These are phyloP conservation scores for Suillus brevipes DNA, from an alignment of 768 basidiomycete genomes.

Conservation along the genomic window DNA sequence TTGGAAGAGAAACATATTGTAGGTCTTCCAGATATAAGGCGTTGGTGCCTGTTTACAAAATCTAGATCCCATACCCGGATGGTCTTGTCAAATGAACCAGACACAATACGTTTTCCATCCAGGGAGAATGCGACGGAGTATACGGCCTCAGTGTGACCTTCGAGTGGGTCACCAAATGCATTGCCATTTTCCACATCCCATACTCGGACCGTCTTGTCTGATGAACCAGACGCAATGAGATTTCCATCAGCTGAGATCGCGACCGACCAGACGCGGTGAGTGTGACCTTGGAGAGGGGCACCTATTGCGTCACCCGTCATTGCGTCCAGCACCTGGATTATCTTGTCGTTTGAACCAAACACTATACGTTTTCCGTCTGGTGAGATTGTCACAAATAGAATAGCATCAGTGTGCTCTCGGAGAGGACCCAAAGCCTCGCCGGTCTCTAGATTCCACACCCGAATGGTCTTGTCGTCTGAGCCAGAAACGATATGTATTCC, in stretches of 20 bases:
- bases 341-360: constrained; percentile 3
- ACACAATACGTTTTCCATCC: constrained; percentile 1
- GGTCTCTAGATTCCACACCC: constrained; percentile 5
- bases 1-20: constrained; percentile 2
- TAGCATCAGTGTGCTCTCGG: background rate
- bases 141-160: constrained; percentile 13
- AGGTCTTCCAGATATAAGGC: background rate
- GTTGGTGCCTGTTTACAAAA: background rate
- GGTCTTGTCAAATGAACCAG: background rate
- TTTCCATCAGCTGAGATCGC: background rate
- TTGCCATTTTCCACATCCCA: constrained; percentile 1
- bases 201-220: constrained; percentile 1
- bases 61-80: constrained; percentile 24
- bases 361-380: background rate
- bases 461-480: background rate
- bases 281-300: background rate
- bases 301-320: background rate
- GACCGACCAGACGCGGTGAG: background rate
- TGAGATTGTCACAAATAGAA: background rate
- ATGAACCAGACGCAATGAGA: constrained; percentile 2
- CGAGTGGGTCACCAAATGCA: background rate
- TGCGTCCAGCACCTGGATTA: background rate
- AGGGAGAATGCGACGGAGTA: constrained; percentile 5
- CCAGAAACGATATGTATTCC: constrained; percentile 5
- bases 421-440: constrained; percentile 10